Evolutionary conservation across 2,329 filamentous ascomycete genomes (phyloP).

Genomic region (Neonectria hederae): DNA sequence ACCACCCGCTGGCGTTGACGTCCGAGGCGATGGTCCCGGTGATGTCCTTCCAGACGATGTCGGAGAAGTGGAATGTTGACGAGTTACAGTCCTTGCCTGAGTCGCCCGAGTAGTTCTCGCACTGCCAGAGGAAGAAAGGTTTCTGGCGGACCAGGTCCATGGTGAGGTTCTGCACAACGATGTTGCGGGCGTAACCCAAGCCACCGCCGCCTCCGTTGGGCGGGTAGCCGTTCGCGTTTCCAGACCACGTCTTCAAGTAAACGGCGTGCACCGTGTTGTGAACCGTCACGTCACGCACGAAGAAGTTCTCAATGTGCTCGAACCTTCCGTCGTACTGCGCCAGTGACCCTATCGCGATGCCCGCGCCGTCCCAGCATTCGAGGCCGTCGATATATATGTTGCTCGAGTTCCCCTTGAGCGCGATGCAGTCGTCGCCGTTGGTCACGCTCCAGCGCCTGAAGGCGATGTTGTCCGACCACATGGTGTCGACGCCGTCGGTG

Average conservation of each 20-base stretch:
- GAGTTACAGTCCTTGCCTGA: background rate
- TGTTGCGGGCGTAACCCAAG: background rate
- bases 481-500: conserved; percentile 60
- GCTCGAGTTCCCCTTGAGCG: conserved; percentile 64
- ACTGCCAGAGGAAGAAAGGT: background rate
- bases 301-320: conserved; percentile 61
- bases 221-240: conserved; percentile 51
- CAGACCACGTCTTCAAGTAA: conserved; percentile 70
- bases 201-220: conserved; percentile 68
- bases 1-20: background rate
- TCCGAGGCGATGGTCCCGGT: background rate
- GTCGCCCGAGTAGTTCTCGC: background rate
- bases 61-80: background rate
- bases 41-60: background rate
- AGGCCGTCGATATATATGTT: conserved; percentile 62
- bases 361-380: conserved; percentile 59
- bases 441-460: conserved; percentile 59
- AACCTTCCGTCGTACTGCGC: conserved; percentile 61
- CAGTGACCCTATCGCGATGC: conserved; percentile 66
- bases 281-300: conserved; percentile 57
- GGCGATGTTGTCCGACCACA: conserved; percentile 61
- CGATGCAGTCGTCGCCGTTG: conserved; percentile 52
- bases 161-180: background rate
- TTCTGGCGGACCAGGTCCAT: background rate
- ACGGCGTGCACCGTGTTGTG: conserved; percentile 57